Evolutionary conservation across 2,329 filamentous ascomycete genomes (phyloP).

Genomic region (Shiraia sp.): DNA sequence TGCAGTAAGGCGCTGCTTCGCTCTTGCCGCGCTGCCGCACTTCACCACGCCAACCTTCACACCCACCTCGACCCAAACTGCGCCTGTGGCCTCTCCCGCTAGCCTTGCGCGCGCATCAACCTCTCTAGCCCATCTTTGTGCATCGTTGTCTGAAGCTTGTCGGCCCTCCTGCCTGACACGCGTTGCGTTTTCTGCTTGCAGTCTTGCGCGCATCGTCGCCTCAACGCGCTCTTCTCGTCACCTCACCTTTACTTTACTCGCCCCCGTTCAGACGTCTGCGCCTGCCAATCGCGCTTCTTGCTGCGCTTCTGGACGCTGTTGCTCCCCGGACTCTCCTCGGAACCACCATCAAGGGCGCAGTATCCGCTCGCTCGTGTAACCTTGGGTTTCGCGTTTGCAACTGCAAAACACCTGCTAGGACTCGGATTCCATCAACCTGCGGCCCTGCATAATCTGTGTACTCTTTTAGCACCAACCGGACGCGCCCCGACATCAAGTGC

Average conservation of each 20-base stretch:
- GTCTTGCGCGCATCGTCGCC: slow-evolving; percentile 19
- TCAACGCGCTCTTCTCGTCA: slow-evolving; percentile 18
- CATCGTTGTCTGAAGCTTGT: slow-evolving; percentile 9
- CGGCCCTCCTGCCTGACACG: slow-evolving; percentile 11
- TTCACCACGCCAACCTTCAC: slow-evolving; percentile 1
- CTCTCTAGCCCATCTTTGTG: slow-evolving; percentile 6
- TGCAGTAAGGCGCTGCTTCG: slow-evolving; percentile 20
- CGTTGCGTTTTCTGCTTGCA: slow-evolving; percentile 13
- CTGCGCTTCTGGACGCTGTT: slow-evolving; percentile 19
- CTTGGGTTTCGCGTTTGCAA: slow-evolving; percentile 40
- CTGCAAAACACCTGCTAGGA: slow-evolving; percentile 35
- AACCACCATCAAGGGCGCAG: slow-evolving; percentile 23
- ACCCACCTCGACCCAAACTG: slow-evolving; percentile 12
- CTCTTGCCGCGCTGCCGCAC: slow-evolving; percentile 24
- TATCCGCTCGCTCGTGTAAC: slow-evolving; percentile 39
- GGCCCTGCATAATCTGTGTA: slow-evolving; percentile 33
- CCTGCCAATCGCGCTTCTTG: slow-evolving; percentile 12
- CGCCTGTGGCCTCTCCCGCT: slow-evolving; percentile 6
- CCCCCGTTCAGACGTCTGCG: slow-evolving; percentile 12
- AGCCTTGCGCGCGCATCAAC: slow-evolving; percentile 14
- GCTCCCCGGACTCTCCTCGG: slow-evolving; percentile 17
- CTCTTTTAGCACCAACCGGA: slow-evolving; percentile 15
- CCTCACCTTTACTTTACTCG: slow-evolving; percentile 21
- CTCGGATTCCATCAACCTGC: slow-evolving; percentile 21
- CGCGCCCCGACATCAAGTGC: slow-evolving; percentile 12